phyloP scores from a whole-genome alignment of 2,329 filamentous ascomycete genomes.

The Ophiosphaerella korrae region DNA sequence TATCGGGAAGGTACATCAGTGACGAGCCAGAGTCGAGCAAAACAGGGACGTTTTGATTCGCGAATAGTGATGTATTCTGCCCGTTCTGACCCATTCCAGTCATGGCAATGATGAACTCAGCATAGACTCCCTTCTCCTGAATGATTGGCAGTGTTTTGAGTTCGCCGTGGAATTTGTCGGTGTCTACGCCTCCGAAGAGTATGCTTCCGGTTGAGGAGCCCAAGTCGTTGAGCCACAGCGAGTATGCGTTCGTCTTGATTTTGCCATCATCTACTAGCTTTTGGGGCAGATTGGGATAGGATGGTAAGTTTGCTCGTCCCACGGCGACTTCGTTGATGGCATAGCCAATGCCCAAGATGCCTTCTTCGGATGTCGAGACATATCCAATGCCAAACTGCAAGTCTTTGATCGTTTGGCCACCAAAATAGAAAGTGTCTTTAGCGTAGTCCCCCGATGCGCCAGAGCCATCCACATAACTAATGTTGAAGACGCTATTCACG shows the following conservation, averaged over 20 bases:
- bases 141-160: constrained; percentile 67
- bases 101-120: constrained; percentile 59
- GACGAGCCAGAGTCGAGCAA: constrained; percentile 79
- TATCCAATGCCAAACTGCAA: constrained; percentile 80
- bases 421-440: constrained; percentile 71
- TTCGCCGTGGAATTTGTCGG: constrained; percentile 70
- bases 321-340: constrained; percentile 76
- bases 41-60: constrained; percentile 55
- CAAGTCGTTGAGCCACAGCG: constrained; percentile 66
- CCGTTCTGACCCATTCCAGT: constrained; percentile 54
- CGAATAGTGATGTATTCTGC: constrained; percentile 50
- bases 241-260: constrained; percentile 70
- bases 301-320: constrained; percentile 55
- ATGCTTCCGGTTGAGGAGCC: constrained; percentile 71
- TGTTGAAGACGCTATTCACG: constrained; percentile 79
- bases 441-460: constrained; percentile 80
- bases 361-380: constrained; percentile 62
- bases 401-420: constrained; percentile 56
- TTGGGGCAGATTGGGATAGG: constrained; percentile 67
- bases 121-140: constrained; percentile 53
- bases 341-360: constrained; percentile 88
- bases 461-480: constrained; percentile 83
- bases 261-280: constrained; percentile 65
- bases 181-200: constrained; percentile 82
- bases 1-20: constrained; percentile 69